These are phyloP conservation scores for Symbiotaphrina buchneri DNA, from an alignment of 495 filamentous ascomycete genomes.

Conservation along the genomic window DNA sequence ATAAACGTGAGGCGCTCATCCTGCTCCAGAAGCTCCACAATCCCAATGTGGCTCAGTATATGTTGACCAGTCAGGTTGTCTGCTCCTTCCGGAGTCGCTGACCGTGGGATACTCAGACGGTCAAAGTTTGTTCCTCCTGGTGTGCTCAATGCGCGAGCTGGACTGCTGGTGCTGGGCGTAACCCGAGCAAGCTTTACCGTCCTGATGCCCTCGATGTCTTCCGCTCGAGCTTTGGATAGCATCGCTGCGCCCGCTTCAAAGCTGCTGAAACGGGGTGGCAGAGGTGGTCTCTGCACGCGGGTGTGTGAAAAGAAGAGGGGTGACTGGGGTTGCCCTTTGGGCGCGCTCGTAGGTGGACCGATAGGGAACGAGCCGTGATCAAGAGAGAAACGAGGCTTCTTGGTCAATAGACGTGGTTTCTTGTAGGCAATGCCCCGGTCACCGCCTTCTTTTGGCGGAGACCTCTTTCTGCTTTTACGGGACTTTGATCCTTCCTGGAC, in stretches of 20 bases:
- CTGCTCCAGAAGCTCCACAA: slow-evolving; percentile 41
- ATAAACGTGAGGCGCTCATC: slow-evolving; percentile 48
- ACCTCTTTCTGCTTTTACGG: no score
- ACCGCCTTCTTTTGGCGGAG: no score
- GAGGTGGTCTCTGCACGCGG: slow-evolving; percentile 17
- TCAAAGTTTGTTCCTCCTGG: slow-evolving; percentile 23
- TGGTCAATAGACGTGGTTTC: no score
- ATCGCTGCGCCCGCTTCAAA: slow-evolving; percentile 32
- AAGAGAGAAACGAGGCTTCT: background rate
- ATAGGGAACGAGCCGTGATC: slow-evolving; percentile 3
- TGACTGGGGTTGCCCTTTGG: slow-evolving; percentile 15
- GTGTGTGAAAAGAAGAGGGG: slow-evolving; percentile 36
- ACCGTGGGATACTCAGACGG: slow-evolving; percentile 12
- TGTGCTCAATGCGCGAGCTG: slow-evolving; percentile 22
- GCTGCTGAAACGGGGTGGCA: slow-evolving; percentile 29
- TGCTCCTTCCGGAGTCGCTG: slow-evolving; percentile 17
- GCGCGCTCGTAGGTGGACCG: background rate
- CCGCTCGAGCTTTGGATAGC: slow-evolving; percentile 28
- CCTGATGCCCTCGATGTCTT: slow-evolving; percentile 29
- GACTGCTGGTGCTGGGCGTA: slow-evolving; percentile 23
- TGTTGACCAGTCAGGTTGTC: slow-evolving; percentile 17
- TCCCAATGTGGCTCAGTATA: slow-evolving; percentile 29
- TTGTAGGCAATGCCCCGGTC: no score
- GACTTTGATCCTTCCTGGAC: no score
- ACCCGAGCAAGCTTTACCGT: slow-evolving; percentile 40